phyloP scores from a whole-genome alignment of 2,329 filamentous ascomycete species.

The Verticillium isaacii region DNA sequence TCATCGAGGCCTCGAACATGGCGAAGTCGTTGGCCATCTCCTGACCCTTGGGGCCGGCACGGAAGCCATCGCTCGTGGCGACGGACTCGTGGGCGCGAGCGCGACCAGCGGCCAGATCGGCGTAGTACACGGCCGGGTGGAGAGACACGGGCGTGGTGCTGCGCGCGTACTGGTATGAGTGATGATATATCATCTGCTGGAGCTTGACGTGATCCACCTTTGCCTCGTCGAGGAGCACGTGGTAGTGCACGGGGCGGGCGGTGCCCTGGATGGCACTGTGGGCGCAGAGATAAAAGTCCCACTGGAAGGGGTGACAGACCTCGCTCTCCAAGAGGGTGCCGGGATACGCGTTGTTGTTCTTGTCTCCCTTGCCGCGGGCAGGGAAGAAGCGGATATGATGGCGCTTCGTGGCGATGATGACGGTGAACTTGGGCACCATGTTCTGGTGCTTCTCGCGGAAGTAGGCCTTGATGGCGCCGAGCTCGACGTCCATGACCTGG shows the following conservation, averaged over 20 bases:
- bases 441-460: conserved; percentile 36
- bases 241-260: conserved; percentile 86
- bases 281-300: conserved; percentile 70
- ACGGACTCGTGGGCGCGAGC: conserved; percentile 68
- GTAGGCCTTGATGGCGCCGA: conserved; percentile 61
- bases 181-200: conserved; percentile 87
- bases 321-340: conserved; percentile 85
- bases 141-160: conserved; percentile 90
- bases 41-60: conserved; percentile 37
- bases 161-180: conserved; percentile 88
- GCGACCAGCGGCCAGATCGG: conserved; percentile 80
- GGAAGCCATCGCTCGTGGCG: conserved; percentile 38
- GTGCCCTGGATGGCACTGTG: conserved; percentile 86
- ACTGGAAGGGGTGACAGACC: conserved; percentile 86
- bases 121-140: conserved; percentile 90
- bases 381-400: conserved; percentile 95
- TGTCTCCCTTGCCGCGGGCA: conserved; percentile 55
- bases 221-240: conserved; percentile 80
- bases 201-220: conserved; percentile 62
- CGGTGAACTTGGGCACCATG: conserved; percentile 65
- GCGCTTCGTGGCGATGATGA: conserved; percentile 86
- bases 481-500: conserved; percentile 74
- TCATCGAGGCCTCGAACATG: conserved; percentile 29
- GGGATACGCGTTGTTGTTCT: conserved; percentile 76
- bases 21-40: conserved; percentile 31